Evolutionary conservation across 768 basidiomycete species (phyloP), one percentile per base, ranked within the genome.

Genomic region (Mycena rebaudengoi): DNA sequence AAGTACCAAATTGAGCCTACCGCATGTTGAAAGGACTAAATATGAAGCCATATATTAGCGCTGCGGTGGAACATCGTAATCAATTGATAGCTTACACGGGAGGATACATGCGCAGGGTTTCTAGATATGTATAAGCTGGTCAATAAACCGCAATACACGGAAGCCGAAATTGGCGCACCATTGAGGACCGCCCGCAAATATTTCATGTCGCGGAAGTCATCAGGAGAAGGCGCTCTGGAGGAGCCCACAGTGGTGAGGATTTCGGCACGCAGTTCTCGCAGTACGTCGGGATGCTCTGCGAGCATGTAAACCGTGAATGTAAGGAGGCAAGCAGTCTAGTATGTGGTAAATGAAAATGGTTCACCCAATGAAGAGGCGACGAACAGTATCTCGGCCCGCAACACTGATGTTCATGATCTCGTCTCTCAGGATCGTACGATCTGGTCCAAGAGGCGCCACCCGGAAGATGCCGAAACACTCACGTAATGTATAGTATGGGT

Each of bases 151-250:
- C 20, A 20, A 16, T 40, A n/a, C n/a, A 7, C 4, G 2, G 18
- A 29, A 60, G 35, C 32, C 20, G 10, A 56, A 77, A n/a, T 23
- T 82, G 4, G 26, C 60, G 12, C 28, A 62, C 85, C 86, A 68
- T 89, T 88, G 44, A 88, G 79, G 43, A 88, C 83, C 2, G 87
- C 87, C 23, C 86, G 75, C 60, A 88, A 69, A 65, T 84, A 90
- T 54, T 86, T 87, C 87, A 88, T 85, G 14, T 82, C 79, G 20
- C 83, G 77, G 62, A 89, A 79, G 41, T 86, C 82, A 25, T 87
- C 86, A 60, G 84, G 85, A 1, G 85, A 83, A 0, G 88, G 87
- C 3, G 79, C 64, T 13, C 79, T 70, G 2, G 70, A 72, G 6
- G 75, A 69, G 0, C 87, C 87, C 21, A 88, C 78, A 14, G 75